phyloP scores from a whole-genome alignment of 345 rosid genomes.

The Citrus hindsii region DNA sequence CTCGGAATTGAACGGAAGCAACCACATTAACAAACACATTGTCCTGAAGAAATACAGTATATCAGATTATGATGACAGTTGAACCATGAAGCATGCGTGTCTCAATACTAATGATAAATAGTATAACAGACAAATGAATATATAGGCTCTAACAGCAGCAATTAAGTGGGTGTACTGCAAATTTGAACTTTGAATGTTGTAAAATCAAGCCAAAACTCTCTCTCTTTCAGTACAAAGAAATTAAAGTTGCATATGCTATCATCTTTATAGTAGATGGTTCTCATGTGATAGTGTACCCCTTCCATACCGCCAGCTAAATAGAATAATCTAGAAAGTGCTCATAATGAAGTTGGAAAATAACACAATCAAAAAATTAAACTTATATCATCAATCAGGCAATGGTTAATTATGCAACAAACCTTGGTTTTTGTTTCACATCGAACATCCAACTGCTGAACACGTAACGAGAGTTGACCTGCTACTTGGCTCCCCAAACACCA shows the following conservation, averaged over 20 bases:
- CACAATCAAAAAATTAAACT: background rate
- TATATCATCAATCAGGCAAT: background rate
- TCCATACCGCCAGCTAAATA: background rate
- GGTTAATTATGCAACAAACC: slow-evolving; percentile 35
- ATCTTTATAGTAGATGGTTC: background rate
- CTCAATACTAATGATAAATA: background rate
- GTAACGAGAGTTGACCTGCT: slow-evolving; percentile 68
- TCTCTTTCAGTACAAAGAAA: background rate
- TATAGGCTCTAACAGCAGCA: background rate
- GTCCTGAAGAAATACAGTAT: slow-evolving; percentile 20
- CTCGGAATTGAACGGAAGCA: slow-evolving; percentile 43
- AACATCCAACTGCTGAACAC: slow-evolving; percentile 82
- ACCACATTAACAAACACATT: slow-evolving; percentile 45
- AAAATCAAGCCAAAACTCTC: background rate
- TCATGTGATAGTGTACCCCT: background rate
- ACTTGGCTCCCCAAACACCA: slow-evolving; percentile 72
- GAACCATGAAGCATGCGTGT: background rate
- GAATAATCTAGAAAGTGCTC: background rate
- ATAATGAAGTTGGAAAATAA: background rate
- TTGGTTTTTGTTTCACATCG: slow-evolving; percentile 89
- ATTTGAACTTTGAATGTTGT: background rate
- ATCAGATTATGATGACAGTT: background rate
- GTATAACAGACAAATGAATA: background rate
- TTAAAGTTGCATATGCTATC: background rate
- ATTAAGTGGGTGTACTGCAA: background rate